Percentiles rank a stretch among this genome's conserved stretches.
Evolutionary conservation across 2,329 filamentous ascomycete genomes (phyloP).

Genomic region (Mycocentrospora acerina): DNA sequence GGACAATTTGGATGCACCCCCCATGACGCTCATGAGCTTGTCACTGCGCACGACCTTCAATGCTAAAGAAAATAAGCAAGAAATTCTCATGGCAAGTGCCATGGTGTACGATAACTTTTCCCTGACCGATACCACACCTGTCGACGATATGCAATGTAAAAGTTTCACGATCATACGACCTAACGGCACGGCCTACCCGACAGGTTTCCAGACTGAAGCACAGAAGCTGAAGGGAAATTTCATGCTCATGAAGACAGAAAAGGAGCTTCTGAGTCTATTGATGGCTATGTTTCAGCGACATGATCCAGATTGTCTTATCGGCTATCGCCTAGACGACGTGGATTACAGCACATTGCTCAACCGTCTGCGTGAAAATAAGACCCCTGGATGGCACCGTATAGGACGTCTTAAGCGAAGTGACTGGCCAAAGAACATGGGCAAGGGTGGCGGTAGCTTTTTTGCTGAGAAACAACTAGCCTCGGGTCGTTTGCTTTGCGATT

Average conservation of each 20-base stretch:
- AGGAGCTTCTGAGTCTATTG: constrained; percentile 83
- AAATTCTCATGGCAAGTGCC: constrained; percentile 87
- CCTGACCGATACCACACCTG: constrained; percentile 81
- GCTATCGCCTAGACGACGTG: constrained; percentile 94
- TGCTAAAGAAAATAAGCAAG: constrained; percentile 90
- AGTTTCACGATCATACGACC: constrained; percentile 92
- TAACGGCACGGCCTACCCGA: constrained; percentile 71
- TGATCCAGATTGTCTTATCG: constrained; percentile 91
- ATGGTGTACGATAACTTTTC: constrained; percentile 90
- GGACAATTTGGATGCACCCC: constrained; percentile 79
- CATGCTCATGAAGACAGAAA: constrained; percentile 79
- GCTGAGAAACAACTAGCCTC: constrained; percentile 87
- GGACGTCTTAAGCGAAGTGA: constrained; percentile 79
- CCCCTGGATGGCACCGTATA: constrained; percentile 90
- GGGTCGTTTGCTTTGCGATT: constrained; percentile 86
- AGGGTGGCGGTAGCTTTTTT: constrained; percentile 86
- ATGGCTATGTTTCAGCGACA: constrained; percentile 82
- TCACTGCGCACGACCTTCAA: constrained; percentile 87
- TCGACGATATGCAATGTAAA: constrained; percentile 84
- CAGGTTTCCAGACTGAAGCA: constrained; percentile 80
- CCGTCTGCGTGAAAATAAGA: constrained; percentile 85
- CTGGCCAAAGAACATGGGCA: constrained; percentile 87
- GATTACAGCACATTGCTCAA: constrained; percentile 90
- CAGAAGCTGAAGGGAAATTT: constrained; percentile 75
- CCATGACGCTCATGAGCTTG: constrained; percentile 94